phyloP scores from a whole-genome alignment of 2,329 filamentous ascomycete species.

The Aspergillus aculeatinus region DNA sequence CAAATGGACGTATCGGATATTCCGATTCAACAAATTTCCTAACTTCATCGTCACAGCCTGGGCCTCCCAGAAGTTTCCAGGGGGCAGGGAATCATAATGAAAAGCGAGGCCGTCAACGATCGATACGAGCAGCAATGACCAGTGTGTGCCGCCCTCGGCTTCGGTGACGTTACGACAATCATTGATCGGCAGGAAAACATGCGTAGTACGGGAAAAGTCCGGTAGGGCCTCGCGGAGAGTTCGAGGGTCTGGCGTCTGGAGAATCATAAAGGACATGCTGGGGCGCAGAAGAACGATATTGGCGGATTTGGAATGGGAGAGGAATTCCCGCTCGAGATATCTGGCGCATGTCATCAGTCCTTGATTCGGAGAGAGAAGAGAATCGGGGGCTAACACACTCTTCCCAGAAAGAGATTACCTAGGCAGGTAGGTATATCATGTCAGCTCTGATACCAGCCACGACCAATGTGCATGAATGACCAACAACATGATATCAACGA shows the following conservation, averaged over 20 bases:
- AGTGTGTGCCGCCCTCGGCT: conserved; percentile 90
- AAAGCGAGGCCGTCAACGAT: conserved; percentile 88
- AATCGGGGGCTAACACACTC: conserved; percentile 58
- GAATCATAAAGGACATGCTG: conserved; percentile 87
- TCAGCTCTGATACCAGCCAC: conserved; percentile 24
- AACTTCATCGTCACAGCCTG: conserved; percentile 68
- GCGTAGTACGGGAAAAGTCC: conserved; percentile 75
- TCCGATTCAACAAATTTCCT: conserved; percentile 62
- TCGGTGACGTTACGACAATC: conserved; percentile 73
- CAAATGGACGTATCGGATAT: conserved; percentile 73
- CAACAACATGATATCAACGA: conserved; percentile 34
- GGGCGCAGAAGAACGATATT: conserved; percentile 89
- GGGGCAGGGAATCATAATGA: conserved; percentile 87
- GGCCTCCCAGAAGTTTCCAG: conserved; percentile 74
- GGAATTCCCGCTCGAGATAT: conserved; percentile 85
- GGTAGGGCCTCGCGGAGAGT: conserved; percentile 69
- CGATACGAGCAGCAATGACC: conserved; percentile 88
- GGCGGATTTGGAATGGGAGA: conserved; percentile 75
- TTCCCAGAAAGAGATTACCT: conserved; percentile 98
- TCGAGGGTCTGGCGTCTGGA: conserved; percentile 64
- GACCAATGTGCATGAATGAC: conserved; percentile 1
- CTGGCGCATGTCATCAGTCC: conserved; percentile 33
- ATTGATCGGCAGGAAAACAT: conserved; percentile 95
- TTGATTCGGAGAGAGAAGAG: background rate
- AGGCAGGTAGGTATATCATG: conserved; percentile 7